A percentile compares a stretch with the other conserved stretches of the same genome.
These are phyloP conservation scores for Gymnopilus junonius DNA, from an alignment of 768 basidiomycete genomes.

Conservation along the genomic window DNA sequence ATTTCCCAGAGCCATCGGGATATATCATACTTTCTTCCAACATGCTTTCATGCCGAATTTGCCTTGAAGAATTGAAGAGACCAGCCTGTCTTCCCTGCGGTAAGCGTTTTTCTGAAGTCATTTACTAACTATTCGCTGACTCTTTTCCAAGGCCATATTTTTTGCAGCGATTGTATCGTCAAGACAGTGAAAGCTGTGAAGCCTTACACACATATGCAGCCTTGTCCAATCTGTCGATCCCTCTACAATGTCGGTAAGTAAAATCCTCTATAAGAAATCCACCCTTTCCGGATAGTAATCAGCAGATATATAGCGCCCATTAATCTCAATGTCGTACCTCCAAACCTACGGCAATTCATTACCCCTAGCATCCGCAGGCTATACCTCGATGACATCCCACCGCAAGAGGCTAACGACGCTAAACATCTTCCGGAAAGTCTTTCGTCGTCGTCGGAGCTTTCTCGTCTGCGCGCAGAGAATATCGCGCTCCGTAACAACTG, in stretches of 20 bases:
- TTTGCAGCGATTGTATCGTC: slow-evolving; percentile 64
- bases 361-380: slow-evolving; percentile 62
- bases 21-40: slow-evolving; percentile 2
- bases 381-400: slow-evolving; percentile 44
- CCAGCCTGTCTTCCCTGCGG: slow-evolving; percentile 71
- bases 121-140: not conserved
- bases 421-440: slow-evolving; percentile 7
- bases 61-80: slow-evolving; percentile 54
- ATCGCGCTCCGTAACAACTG: slow-evolving; percentile 45
- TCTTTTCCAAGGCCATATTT: slow-evolving; percentile 55
- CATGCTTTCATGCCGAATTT: slow-evolving; percentile 63
- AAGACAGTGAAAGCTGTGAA: slow-evolving; percentile 51
- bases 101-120: slow-evolving; percentile 31
- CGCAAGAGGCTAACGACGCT: slow-evolving; percentile 16
- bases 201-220: slow-evolving; percentile 49
- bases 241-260: slow-evolving; percentile 58
- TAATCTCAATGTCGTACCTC: slow-evolving; percentile 54
- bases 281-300: not conserved
- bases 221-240: slow-evolving; percentile 62
- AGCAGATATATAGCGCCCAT: slow-evolving; percentile 39
- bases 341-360: slow-evolving; percentile 62
- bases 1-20: slow-evolving; percentile 21
- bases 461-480: slow-evolving; percentile 48
- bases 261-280: not conserved
- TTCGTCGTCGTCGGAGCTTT: slow-evolving; percentile 33